Conservation (phyloP, 2,329 filamentous ascomycete genomes). For the Arthrobotrys iridis region DNA sequence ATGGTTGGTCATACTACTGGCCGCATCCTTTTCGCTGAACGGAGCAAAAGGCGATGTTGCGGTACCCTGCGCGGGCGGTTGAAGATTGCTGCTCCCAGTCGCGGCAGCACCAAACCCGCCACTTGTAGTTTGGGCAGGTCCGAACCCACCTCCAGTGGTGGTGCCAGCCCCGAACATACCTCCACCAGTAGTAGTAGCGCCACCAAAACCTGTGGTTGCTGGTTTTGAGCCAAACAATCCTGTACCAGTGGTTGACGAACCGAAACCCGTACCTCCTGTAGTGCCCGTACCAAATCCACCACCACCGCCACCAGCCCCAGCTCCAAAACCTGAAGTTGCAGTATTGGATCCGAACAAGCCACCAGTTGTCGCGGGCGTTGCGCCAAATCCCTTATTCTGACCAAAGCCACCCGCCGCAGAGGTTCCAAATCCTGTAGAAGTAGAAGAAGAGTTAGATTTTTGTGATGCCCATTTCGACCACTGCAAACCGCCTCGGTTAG, state of each 20-base stretch:
- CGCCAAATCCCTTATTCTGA: slow-evolving; percentile 56
- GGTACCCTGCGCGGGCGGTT: slow-evolving; percentile 73
- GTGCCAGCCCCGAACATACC: slow-evolving; percentile 54
- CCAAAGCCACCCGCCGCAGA: slow-evolving; percentile 54
- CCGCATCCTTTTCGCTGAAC: slow-evolving; percentile 77
- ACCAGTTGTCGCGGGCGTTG: slow-evolving; percentile 61
- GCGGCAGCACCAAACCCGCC: slow-evolving; percentile 61
- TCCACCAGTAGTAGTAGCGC: slow-evolving; percentile 18
- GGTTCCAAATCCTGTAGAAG: slow-evolving; percentile 56
- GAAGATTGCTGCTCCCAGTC: slow-evolving; percentile 62
- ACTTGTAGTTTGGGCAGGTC: slow-evolving; percentile 29
- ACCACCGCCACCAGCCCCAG: slow-evolving; percentile 58
- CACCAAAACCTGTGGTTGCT: slow-evolving; percentile 51
- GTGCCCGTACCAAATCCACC: slow-evolving; percentile 62
- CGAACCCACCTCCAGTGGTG: slow-evolving; percentile 55
- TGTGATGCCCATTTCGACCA: slow-evolving; percentile 54
- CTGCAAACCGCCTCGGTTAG: slow-evolving; percentile 44
- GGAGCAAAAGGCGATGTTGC: slow-evolving; percentile 73
- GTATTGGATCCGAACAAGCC: slow-evolving; percentile 67
- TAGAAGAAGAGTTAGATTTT: slow-evolving; percentile 53
- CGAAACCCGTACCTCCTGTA: slow-evolving; percentile 60
- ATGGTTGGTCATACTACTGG: slow-evolving; percentile 68
- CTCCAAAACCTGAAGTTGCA: slow-evolving; percentile 55
- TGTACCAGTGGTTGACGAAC: slow-evolving; percentile 46
- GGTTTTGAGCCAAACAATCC: slow-evolving; percentile 55